Base-by-base conservation (phyloP, 768 basidiomycete genomes). In the Piloderma croceum region DNA sequence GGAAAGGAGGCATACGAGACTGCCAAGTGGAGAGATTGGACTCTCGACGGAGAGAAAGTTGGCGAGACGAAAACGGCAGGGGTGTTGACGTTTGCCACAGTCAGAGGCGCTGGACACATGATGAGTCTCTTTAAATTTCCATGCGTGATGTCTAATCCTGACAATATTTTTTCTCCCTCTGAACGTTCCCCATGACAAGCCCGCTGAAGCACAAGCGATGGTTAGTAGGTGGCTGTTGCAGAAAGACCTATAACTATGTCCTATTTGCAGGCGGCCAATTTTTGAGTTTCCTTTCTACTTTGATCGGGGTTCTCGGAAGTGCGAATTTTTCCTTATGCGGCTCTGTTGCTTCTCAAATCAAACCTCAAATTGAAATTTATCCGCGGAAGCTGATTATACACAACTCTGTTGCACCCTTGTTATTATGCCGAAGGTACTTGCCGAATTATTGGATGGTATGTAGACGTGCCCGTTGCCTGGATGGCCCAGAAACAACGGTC, bases 101-200 rank as follows among this genome's bases (percentile, higher is more conserved):
- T 85, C 25, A 60, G 70, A 33, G 81, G 71, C 4, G 86, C 83
- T 21, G 85, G 85, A n/a, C 85, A 88, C 63, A 82, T 83, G 81
- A 73, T 76, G 49, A 69, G 70, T 73, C 19, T 29, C 32, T 49
- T 44, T 46, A 33, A 27, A 25, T 36, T 47, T 38, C 40, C 9
- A 15, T 22, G 33, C 5, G 11, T 25, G 24, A 41, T 22, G 19
- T 36, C 21, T 3, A 24, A 35, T 20, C 22, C 46, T 53, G 37
- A 58, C 48, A 47, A 42, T 52, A 20, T 32, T 34, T 52, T 41
- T 41, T 33, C n/a, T 45, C 56, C 49, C n/a, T n/a, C n/a, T n/a
- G n/a, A 56, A 81, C 68, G 79, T 82, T 44, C 80, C 81, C 22
- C 71, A 75, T 66, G 81, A 82, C 54, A 82, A 80, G 52, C 83